These are phyloP conservation scores for Penicillium sp. DNA, from an alignment of 2,329 filamentous ascomycete genomes.

Conservation along the genomic window DNA sequence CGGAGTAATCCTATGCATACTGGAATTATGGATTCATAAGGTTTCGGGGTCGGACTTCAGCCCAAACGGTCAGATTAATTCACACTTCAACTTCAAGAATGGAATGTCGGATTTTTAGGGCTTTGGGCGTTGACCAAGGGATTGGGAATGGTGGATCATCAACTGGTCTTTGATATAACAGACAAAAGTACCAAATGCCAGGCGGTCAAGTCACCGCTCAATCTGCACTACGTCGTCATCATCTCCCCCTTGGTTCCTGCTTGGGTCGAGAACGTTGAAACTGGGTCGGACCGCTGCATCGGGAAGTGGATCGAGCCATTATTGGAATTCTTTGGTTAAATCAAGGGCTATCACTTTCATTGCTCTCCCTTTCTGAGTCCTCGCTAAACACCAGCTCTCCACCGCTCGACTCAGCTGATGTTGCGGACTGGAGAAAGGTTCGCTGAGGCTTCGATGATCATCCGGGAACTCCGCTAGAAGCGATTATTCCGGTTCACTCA, in stretches of 20 bases:
- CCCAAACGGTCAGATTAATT: neutral
- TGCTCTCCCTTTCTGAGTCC: neutral
- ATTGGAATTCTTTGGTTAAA: neutral
- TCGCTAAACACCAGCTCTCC: neutral
- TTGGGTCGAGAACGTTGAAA: slow-evolving; percentile 30
- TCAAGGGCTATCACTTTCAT: neutral
- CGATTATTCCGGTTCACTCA: neutral
- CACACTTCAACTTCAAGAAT: neutral
- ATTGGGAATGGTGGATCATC: slow-evolving; percentile 19
- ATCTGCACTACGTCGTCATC: slow-evolving; percentile 9
- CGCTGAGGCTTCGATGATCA: slow-evolving; percentile 19
- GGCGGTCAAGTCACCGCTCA: slow-evolving; percentile 27
- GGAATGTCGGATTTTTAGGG: neutral
- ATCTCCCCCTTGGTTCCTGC: slow-evolving; percentile 12
- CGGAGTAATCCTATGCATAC: neutral
- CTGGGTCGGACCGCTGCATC: slow-evolving; percentile 42
- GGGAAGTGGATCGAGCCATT: slow-evolving; percentile 34
- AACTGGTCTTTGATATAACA: neutral
- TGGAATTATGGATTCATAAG: neutral
- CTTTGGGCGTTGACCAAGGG: slow-evolving; percentile 13
- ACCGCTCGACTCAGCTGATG: slow-evolving; percentile 2
- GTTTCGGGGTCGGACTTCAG: neutral
- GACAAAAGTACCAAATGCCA: neutral
- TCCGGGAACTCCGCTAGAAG: slow-evolving; percentile 3
- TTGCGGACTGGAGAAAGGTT: slow-evolving; percentile 12